phyloP scores from a whole-genome alignment of 2,329 filamentous ascomycete species.

The Aspergillus pseudoterreus region DNA sequence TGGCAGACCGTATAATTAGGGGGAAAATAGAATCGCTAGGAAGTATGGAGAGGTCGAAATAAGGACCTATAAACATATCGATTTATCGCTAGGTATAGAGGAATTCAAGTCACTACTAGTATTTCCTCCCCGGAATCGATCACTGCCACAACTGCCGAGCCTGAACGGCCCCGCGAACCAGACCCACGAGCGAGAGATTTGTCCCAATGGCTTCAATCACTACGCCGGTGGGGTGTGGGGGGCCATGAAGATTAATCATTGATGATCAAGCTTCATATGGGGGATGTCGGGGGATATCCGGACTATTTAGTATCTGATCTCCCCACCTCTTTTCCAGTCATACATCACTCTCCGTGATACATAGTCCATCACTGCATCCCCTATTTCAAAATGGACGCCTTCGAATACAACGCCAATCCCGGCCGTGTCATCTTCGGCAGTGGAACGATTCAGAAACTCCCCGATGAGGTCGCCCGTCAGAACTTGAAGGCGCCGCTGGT shows the following conservation, averaged over 20 bases:
- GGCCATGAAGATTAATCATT: constrained; percentile 18
- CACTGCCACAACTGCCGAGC: constrained; percentile 9
- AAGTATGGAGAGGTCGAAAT: no score
- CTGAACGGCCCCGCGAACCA: not conserved
- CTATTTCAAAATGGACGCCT: constrained; percentile 46
- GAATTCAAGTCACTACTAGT: no score
- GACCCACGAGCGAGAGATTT: constrained; percentile 17
- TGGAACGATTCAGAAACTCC: constrained; percentile 50
- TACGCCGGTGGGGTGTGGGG: constrained; percentile 17
- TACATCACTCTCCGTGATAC: not conserved
- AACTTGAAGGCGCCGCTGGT: constrained; percentile 51
- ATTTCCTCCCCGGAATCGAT: constrained; percentile 1
- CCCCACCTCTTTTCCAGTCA: not conserved
- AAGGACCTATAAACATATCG: no score
- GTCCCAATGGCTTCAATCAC: constrained; percentile 11
- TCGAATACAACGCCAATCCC: constrained; percentile 55
- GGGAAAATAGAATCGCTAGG: no score
- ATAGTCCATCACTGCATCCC: not conserved
- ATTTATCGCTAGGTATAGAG: no score
- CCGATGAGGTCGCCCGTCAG: constrained; percentile 42
- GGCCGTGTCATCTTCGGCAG: constrained; percentile 55
- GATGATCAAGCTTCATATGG: constrained; percentile 16
- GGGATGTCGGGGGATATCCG: no score
- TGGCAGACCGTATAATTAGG: no score
- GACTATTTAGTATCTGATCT: not conserved